Evolutionary conservation across 2,329 filamentous ascomycete genomes (phyloP), one percentile per base, ranked within the genome.

Genomic region (Cercospora sojina): DNA sequence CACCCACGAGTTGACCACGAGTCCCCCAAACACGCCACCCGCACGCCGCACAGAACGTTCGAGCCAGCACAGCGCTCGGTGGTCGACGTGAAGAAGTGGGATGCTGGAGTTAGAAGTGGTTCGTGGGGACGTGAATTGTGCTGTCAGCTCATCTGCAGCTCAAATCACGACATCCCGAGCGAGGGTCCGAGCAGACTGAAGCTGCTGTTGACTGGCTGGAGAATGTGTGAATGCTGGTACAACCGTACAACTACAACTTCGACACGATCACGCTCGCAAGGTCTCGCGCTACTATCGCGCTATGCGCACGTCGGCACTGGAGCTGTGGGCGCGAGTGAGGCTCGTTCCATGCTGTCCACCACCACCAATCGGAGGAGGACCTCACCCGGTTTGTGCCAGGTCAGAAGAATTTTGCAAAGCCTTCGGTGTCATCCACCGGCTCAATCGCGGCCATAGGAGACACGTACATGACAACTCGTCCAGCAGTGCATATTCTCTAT

Each of bases 71-170:
- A 51, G 23, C 23, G 23, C 47, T 27, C 12, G 47, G 23, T 27
- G 47, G 20, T 51, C 13, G 47, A 51, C 13, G 47, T 51, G 23
- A 51, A 51, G 47, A 27, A 51, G 47, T 9, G 47, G 47, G 47
- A 51, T 51, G 47, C 18, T 51, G 47, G 47, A 51, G 23, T 27
- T 8, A 4, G 9, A 27, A 51, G 47, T n/a, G 47, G 23, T n/a
- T 51, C 47, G 47, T 51, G 47, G 47, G 35, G 47, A 51, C 12
- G 29, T 57, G 27, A 32, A 57, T 57, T 32, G 27, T 67, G 64
- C 56, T 47, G 47, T 66, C 60, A 66, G 60, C 64, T 66, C 64
- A 65, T 61, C 35, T 62, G 43, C 61, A 67, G 65, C 65, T 64
- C 35, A 23, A 61, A 64, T 41, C 62, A 64, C 62, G 62, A 64